Evolutionary conservation across 106 monocot genomes (phyloP).

Genomic region (Apostasia shenzhenica): DNA sequence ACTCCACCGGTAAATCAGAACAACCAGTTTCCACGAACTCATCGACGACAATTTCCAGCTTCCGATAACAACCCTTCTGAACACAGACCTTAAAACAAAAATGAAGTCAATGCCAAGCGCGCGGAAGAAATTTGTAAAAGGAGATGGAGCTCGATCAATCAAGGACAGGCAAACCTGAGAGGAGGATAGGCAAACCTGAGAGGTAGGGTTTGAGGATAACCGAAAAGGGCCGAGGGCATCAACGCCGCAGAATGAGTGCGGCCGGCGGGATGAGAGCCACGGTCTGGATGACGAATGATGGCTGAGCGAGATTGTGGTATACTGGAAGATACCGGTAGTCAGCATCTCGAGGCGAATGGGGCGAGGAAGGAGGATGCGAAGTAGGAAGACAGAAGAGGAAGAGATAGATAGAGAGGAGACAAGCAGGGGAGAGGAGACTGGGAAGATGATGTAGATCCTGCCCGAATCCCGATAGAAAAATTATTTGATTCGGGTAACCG

Average conservation of each 20-base stretch:
- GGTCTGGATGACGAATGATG: neutral
- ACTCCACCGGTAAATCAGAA: constrained; percentile 31
- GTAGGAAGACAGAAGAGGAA: neutral
- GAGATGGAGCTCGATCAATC: neutral
- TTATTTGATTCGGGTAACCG: too few species aligned
- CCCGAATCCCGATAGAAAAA: too few species aligned
- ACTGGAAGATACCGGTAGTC: neutral
- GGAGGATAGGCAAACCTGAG: neutral
- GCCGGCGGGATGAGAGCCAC: neutral
- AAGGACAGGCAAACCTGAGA: neutral
- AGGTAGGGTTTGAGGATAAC: constrained; percentile 9
- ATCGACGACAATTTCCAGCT: constrained; percentile 18
- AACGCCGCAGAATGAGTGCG: neutral
- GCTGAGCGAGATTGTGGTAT: neutral
- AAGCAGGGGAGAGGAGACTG: neutral
- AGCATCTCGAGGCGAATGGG: neutral
- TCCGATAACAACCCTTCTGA: constrained; percentile 1
- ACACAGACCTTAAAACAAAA: neutral
- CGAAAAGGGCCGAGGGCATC: neutral
- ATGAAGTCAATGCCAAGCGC: neutral
- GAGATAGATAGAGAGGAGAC: neutral
- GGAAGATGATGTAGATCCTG: neutral
- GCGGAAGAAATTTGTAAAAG: neutral
- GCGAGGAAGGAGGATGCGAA: neutral
- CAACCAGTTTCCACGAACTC: constrained; percentile 7